Evolutionary conservation across 1,139 yeast species (phyloP), one percentile per base, ranked within the genome.

Genomic region (Blastobotrys capitulatus): DNA sequence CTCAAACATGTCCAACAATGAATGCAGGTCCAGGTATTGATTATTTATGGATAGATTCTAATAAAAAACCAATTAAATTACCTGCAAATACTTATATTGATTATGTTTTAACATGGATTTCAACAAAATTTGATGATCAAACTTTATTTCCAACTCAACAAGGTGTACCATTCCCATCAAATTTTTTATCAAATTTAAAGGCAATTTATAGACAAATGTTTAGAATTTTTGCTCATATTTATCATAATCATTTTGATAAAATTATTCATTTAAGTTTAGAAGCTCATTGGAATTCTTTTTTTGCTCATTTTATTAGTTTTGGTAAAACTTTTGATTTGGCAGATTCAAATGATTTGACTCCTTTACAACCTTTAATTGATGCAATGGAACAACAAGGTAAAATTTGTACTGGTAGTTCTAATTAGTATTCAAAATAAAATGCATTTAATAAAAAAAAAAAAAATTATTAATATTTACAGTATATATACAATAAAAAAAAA

Each of bases 241-340:
- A 90, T 66, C 87, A 88, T 68, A 88, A 89, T 64, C 98, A 92
- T 67, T 92, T 89, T 67, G 98, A 92, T 58, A 87, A 84, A 62
- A 79, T 92, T 38, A 82, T 92, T 27, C 97, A 92, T 66, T 71
- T 94, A 54, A 83, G 95, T 3, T 68, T 92, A 53, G 98, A 92
- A 66, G 97, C 98, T 1, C 98, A 94, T 66, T 92, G 96, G 96
- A 92, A 94, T 68, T 89, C 97, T 4, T 88, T 90, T 62, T 94
- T 92, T 68, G 94, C 96, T n/a, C 98, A 94, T 66, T 92, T 86
- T 63, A 77, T 90, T 46, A 84, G 95, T 50, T 86, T 92, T 62
- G 80, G 85, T 16, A 84, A 85, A 60, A 96, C 89, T 58, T 92
- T 87, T 67, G 83, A 79, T 49, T 76, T 92, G 57, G 74, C 92